These are phyloP conservation scores for Amanita phalloides DNA, from an alignment of 768 basidiomycete genomes.

Conservation along the genomic window DNA sequence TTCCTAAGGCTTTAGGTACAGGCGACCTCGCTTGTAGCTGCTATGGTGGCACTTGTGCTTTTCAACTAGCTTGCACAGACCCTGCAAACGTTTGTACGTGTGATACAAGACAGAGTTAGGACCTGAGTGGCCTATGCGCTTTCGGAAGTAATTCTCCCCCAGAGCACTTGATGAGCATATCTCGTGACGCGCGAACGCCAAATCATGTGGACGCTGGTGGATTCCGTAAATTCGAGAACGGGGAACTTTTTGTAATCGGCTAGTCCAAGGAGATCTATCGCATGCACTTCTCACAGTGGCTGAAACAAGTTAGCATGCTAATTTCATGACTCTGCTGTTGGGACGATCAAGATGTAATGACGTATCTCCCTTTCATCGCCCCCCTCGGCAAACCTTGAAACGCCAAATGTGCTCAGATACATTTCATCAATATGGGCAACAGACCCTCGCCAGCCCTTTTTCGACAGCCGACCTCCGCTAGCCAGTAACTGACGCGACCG, in stretches of 20 bases:
- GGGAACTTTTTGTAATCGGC: not conserved
- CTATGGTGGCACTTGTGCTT: not conserved
- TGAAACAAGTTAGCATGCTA: not conserved
- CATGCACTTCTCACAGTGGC: not conserved
- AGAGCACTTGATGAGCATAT: not conserved
- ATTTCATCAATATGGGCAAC: too few relatives aligned
- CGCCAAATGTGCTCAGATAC: not conserved
- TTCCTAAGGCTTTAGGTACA: too few relatives aligned
- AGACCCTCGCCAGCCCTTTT: too few relatives aligned
- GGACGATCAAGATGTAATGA: not conserved
- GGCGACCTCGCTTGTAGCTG: not conserved
- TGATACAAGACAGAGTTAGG: not conserved
- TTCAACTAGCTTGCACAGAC: not conserved
- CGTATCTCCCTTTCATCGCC: not conserved
- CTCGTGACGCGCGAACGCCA: not conserved
- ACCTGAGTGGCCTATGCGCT: not conserved
- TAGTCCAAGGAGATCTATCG: not conserved
- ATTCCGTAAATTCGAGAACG: not conserved
- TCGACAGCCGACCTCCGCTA: too few relatives aligned
- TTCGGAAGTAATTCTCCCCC: too few relatives aligned
- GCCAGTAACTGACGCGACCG: too few relatives aligned
- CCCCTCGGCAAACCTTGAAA: not conserved
- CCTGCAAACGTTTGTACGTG: not conserved
- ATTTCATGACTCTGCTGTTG: not conserved
- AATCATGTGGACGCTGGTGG: not conserved